phyloP scores from a whole-genome alignment of 1,284 basidiomycete species.

The Ustilago curta region DNA sequence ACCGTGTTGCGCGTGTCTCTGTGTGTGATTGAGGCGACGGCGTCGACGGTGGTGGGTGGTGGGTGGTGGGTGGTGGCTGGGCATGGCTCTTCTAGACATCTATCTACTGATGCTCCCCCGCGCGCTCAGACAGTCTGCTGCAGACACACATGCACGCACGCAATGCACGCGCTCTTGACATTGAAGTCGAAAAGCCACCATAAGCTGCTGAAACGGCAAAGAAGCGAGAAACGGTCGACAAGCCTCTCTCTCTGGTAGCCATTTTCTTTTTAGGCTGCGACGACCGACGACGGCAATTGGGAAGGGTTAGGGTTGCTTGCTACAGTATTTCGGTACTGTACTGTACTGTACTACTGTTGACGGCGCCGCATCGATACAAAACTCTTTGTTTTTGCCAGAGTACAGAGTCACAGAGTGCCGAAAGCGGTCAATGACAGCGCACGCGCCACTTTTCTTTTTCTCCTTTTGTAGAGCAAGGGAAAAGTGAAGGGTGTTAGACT shows the following conservation, averaged over 20 bases:
- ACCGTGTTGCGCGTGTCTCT: conserved; percentile 3
- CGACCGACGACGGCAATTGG: no score
- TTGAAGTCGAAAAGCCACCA: background rate
- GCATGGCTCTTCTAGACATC: no score
- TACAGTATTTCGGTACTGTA: no score
- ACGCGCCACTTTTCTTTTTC: conserved; percentile 7
- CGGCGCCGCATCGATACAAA: background rate
- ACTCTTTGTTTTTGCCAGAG: no score
- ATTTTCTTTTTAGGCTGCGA: no score
- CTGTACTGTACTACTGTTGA: no score
- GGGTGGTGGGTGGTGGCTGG: background rate
- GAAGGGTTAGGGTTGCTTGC: no score
- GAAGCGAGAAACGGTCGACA: conserved; percentile 4
- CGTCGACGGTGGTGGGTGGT: conserved; percentile 1
- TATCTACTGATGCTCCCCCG: no score
- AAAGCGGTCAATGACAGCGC: conserved; percentile 1
- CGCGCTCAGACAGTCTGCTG: background rate
- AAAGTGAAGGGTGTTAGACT: conserved; percentile 4
- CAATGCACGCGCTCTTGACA: background rate
- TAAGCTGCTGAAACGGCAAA: background rate
- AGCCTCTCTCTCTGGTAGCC: background rate
- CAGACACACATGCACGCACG: background rate
- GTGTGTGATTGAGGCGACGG: background rate
- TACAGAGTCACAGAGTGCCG: no score
- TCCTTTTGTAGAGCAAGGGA: no score